Evolutionary conservation across 2,329 filamentous ascomycete species (phyloP).

Genomic region (Fusarium mundagurra): DNA sequence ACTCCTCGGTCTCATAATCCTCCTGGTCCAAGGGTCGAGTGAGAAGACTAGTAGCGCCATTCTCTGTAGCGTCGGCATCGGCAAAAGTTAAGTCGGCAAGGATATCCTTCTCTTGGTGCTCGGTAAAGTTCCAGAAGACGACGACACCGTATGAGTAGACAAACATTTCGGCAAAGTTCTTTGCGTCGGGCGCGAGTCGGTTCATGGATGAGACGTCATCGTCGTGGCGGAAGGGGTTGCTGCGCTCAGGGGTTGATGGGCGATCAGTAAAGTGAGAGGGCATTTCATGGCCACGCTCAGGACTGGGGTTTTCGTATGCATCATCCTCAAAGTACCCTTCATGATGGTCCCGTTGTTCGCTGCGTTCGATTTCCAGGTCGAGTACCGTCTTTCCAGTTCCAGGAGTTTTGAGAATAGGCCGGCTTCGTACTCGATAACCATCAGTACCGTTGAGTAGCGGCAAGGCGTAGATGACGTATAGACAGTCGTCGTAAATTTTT

Average conservation of each 20-base stretch:
- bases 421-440: slow-evolving; percentile 88
- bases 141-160: slow-evolving; percentile 97
- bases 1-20: slow-evolving; percentile 97
- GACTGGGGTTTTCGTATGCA: slow-evolving; percentile 56
- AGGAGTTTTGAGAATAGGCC: slow-evolving; percentile 90
- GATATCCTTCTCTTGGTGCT: slow-evolving; percentile 95
- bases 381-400: slow-evolving; percentile 89
- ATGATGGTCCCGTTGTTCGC: slow-evolving; percentile 87
- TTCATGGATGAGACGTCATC: slow-evolving; percentile 62
- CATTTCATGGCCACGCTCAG: slow-evolving; percentile 44
- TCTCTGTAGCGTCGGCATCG: slow-evolving; percentile 69
- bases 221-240: slow-evolving; percentile 45
- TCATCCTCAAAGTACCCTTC: slow-evolving; percentile 90
- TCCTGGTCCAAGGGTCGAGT: slow-evolving; percentile 84
- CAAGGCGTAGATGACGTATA: slow-evolving; percentile 95
- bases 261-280: slow-evolving; percentile 47
- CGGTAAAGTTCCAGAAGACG: slow-evolving; percentile 99
- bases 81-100: slow-evolving; percentile 94
- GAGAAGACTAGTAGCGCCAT: slow-evolving; percentile 73
- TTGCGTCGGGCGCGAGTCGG: slow-evolving; percentile 74
- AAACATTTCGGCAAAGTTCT: slow-evolving; percentile 93
- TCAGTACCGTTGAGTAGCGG: slow-evolving; percentile 86
- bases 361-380: slow-evolving; percentile 95
- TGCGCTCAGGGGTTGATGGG: slow-evolving; percentile 41
- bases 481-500: slow-evolving; percentile 96